Base-by-base conservation (phyloP, 2,329 filamentous ascomycete genomes). In the Ophiostoma perfectum region DNA sequence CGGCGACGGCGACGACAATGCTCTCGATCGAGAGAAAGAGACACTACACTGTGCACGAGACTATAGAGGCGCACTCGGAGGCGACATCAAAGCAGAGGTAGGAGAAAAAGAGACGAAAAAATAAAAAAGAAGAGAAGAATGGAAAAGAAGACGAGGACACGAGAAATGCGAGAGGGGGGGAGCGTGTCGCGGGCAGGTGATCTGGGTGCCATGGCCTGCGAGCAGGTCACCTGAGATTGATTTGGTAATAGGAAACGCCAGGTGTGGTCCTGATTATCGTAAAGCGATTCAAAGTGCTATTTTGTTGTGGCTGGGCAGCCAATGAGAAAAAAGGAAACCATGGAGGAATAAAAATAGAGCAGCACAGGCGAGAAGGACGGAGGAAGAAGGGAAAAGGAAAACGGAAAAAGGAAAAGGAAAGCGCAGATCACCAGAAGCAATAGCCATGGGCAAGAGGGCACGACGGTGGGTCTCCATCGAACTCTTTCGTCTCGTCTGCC, bases 261-360 rank as follows among this genome's bases (percentile, higher is more conserved):
- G 49, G 49, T 55, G 49, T 55, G 49, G 49, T 27, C 49, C 49
- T 41, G 39, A 16, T 55, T 64, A n/a, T n/a, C n/a, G n/a, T n/a
- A 36, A 38, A 27, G 12, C 16, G 62, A 27, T 65, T 64, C 60
- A 42, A 49, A 60, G 52, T 65, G 65, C 62, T 69, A 58, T 66
- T 69, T 36, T 64, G 18, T 62, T 44, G 16, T 63, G 41, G 18
- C 8, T 65, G 44, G 70, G 72, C 60, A 75, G 65, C 79, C 79
- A 81, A 80, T 81, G 75, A 80, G 74, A 80, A 80, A 80, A 79
- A 74, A 77, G 27, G 66, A 38, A 65, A 41, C 65, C 60, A 41
- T 16, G 60, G 39, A 18, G 60, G 12, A 63, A n/a, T 7, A 42
- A 38, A 38, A 62, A 16, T 14, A 62, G 12, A 42, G 4, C 8